Evolutionary conservation across 192 early-diverging fungal species (phyloP).

Genomic region (Piromyces sp.): DNA sequence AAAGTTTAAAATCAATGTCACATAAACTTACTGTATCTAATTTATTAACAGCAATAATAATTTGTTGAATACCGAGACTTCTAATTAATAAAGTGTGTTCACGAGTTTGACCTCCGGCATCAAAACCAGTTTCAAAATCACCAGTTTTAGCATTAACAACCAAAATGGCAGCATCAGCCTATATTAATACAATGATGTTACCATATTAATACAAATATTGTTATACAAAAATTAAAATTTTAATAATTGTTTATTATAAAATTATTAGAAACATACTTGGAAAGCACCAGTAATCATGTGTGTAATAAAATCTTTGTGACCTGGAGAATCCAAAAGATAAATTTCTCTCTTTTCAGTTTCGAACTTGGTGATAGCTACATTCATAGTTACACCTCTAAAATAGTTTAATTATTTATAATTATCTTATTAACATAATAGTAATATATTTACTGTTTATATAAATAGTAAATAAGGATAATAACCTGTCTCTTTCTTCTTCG

Average conservation of each 20-base stretch:
- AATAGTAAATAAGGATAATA: background rate
- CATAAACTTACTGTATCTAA: conserved; percentile 60
- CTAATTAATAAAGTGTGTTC: conserved; percentile 87
- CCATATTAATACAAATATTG: too few relatives aligned
- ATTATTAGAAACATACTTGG: conserved; percentile 23
- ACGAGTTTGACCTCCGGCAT: conserved; percentile 81
- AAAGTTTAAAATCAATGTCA: too few relatives aligned
- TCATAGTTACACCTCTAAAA: conserved; percentile 84
- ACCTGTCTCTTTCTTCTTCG: conserved; percentile 71
- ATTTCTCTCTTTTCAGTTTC: conserved; percentile 58
- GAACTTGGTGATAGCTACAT: conserved; percentile 80
- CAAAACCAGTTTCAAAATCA: conserved; percentile 92
- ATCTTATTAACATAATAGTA: too few relatives aligned
- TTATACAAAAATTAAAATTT: too few relatives aligned
- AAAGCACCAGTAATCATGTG: conserved; percentile 94
- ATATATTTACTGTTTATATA: too few relatives aligned
- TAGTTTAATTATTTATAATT: too few relatives aligned
- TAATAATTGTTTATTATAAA: too few relatives aligned
- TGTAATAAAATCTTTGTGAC: conserved; percentile 97
- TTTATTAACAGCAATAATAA: conserved; percentile 92
- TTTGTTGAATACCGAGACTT: conserved; percentile 77
- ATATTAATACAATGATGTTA: too few relatives aligned
- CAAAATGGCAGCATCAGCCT: conserved; percentile 87
- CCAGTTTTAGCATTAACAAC: conserved; percentile 78
- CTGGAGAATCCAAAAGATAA: conserved; percentile 87